phyloP scores from a whole-genome alignment of 2,329 filamentous ascomycete genomes.

The Colletotrichum sp. region DNA sequence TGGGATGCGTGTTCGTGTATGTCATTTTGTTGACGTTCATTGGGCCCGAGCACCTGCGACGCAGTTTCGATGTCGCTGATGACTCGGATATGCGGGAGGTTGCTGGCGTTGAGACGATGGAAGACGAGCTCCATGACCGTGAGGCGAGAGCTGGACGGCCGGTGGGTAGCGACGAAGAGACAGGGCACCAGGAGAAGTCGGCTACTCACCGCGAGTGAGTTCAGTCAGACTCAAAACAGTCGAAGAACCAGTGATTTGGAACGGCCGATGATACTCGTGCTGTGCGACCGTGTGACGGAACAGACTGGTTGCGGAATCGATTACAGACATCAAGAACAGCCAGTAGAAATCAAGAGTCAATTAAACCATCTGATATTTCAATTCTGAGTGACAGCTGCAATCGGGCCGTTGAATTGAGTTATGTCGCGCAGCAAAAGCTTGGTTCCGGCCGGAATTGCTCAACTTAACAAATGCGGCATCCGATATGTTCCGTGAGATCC shows the following conservation, averaged over 20 bases:
- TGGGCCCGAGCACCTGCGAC: constrained; percentile 60
- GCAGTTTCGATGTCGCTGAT: constrained; percentile 55
- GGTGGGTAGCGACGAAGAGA: constrained; percentile 3
- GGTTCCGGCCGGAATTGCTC: neutral
- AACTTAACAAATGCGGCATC: neutral
- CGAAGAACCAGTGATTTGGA: neutral
- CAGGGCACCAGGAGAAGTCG: constrained; percentile 16
- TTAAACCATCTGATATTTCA: neutral
- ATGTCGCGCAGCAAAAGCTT: neutral
- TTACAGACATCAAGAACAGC: neutral
- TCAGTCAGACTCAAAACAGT: too few relatives aligned
- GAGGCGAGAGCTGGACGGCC: neutral
- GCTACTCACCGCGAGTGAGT: constrained; percentile 14
- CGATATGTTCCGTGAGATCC: neutral
- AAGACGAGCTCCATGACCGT: neutral
- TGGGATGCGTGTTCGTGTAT: constrained; percentile 79
- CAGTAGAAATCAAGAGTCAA: neutral
- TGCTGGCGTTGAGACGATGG: constrained; percentile 42
- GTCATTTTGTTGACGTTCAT: constrained; percentile 67
- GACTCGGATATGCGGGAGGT: constrained; percentile 54
- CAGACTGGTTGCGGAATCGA: neutral
- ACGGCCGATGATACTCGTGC: neutral
- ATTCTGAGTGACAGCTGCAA: neutral
- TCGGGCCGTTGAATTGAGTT: neutral
- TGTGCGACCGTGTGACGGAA: neutral